phyloP scores from a whole-genome alignment of 805 yeast genomes.

The Candida khao-thaluensis region DNA sequence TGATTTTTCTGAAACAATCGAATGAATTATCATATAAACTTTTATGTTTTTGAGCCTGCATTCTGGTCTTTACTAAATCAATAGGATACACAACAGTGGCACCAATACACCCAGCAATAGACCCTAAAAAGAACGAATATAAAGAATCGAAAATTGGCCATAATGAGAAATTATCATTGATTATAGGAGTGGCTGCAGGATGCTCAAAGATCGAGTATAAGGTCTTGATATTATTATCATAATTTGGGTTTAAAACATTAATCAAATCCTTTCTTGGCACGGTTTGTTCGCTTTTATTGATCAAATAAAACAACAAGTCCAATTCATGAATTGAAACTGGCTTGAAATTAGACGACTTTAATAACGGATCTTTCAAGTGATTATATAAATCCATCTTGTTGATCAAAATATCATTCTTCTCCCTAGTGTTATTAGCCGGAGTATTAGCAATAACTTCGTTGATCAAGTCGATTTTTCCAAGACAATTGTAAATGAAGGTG shows the following conservation, averaged over 20 bases:
- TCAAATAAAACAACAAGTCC: conserved; percentile 41
- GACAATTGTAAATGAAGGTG: conserved; percentile 38
- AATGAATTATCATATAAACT: conserved; percentile 72
- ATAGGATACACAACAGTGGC: conserved; percentile 98
- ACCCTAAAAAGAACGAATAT: conserved; percentile 86
- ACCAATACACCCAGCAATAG: conserved; percentile 96
- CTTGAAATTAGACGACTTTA: conserved; percentile 43
- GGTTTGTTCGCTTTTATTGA: conserved; percentile 36
- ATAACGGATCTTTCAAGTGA: conserved; percentile 44
- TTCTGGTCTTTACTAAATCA: conserved; percentile 91
- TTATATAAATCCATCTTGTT: conserved; percentile 40
- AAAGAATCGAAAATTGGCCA: conserved; percentile 65
- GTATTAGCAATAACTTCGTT: conserved; percentile 47
- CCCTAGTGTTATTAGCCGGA: conserved; percentile 39
- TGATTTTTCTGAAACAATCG: conserved; percentile 81
- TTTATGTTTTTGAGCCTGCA: conserved; percentile 88
- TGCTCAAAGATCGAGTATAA: conserved; percentile 41
- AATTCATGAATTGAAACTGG: conserved; percentile 40
- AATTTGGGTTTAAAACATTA: conserved; percentile 58
- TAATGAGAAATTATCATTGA: conserved; percentile 39
- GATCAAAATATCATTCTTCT: conserved; percentile 41
- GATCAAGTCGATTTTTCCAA: conserved; percentile 42
- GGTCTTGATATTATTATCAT: conserved; percentile 34
- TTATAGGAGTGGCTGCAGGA: conserved; percentile 37
- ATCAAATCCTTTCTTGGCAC: conserved; percentile 44